phyloP scores from a whole-genome alignment of 164 flowering plant genomes.

The Annona cherimola region DNA sequence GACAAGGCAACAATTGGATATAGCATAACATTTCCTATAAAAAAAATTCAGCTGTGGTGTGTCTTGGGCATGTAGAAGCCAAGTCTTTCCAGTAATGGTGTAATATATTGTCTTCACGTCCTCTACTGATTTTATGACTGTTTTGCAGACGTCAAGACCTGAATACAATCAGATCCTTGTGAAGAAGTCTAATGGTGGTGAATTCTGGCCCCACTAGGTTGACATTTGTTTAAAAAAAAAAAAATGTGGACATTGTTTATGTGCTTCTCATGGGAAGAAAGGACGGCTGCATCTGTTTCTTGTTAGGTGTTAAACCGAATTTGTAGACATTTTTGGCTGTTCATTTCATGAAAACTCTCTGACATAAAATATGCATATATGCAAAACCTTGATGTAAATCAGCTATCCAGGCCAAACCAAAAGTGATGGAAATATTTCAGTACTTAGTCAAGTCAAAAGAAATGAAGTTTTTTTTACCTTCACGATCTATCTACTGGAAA shows the following conservation, averaged over 20 bases:
- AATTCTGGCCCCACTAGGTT: conserved; percentile 34
- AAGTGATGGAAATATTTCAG: background rate
- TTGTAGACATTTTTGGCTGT: too few relatives aligned
- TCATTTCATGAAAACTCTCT: background rate
- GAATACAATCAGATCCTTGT: conserved; percentile 62
- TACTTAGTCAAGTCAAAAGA: too few relatives aligned
- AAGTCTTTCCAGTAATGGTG: too few relatives aligned
- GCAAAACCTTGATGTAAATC: background rate
- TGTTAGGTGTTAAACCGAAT: background rate
- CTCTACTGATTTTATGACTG: background rate
- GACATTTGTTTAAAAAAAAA: background rate
- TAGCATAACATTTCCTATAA: too few relatives aligned
- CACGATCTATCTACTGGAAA: too few relatives aligned
- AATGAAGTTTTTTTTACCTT: background rate
- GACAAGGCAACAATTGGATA: too few relatives aligned
- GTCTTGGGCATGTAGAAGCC: too few relatives aligned
- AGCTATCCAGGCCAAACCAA: background rate
- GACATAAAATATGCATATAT: background rate
- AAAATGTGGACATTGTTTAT: background rate
- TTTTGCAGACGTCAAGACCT: conserved; percentile 60
- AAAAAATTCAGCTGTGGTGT: too few relatives aligned
- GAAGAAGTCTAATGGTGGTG: conserved; percentile 47
- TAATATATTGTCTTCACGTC: too few relatives aligned
- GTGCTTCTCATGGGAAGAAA: background rate
- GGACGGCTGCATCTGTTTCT: background rate